These are phyloP conservation scores for Colletotrichum camelliae DNA, from an alignment of 2,329 filamentous ascomycete genomes.

Conservation along the genomic window DNA sequence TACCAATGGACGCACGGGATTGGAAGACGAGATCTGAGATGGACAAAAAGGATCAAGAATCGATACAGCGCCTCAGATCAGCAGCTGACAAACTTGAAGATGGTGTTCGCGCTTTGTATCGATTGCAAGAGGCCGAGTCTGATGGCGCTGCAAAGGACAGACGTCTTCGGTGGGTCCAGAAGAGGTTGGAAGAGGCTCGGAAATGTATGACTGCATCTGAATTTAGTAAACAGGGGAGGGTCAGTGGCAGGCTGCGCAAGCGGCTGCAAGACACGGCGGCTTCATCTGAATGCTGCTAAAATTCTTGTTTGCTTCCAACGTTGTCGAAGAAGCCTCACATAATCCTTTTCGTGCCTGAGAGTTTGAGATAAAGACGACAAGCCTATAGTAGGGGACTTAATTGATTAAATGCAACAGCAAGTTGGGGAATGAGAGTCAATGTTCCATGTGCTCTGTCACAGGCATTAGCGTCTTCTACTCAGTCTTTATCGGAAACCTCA, in stretches of 20 bases:
- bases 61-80: neutral
- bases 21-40: neutral
- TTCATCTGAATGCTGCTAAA: neutral
- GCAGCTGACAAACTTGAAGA: neutral
- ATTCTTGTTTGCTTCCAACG: neutral
- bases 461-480: no score
- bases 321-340: neutral
- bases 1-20: neutral
- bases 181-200: neutral
- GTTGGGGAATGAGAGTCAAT: no score
- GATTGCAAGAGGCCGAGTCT: neutral
- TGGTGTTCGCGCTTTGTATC: neutral
- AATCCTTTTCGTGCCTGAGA: neutral
- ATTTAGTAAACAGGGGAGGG: neutral
- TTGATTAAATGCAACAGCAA: no score
- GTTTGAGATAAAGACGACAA: no score
- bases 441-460: no score
- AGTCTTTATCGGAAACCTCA: no score
- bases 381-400: no score
- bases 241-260: neutral
- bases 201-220: neutral
- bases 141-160: neutral
- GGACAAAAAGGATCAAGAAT: neutral
- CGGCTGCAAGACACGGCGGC: neutral
- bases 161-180: neutral